Evolutionary conservation across 2,329 filamentous ascomycete genomes (phyloP).

Genomic region (Teratosphaeriaceae sp.): DNA sequence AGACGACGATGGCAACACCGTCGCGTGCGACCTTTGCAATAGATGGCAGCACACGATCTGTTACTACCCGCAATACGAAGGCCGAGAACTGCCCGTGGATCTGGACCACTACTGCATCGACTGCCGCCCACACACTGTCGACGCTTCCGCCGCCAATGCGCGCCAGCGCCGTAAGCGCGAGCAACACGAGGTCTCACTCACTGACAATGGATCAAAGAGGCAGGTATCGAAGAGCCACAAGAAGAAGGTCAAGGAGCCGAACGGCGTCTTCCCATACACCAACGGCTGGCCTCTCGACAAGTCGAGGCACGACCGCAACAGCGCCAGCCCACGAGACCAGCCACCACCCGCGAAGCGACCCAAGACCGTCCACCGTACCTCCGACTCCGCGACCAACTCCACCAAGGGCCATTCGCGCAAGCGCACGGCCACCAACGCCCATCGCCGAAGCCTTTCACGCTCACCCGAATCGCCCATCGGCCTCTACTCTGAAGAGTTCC

Average conservation of each 20-base stretch:
- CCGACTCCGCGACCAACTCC: conserved; percentile 61
- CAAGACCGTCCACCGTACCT: conserved; percentile 75
- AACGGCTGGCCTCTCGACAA: conserved; percentile 59
- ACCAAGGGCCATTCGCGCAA: conserved; percentile 55
- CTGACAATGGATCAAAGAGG: conserved; percentile 53
- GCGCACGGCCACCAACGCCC: conserved; percentile 52
- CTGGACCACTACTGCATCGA: conserved; percentile 77
- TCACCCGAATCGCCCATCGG: conserved; percentile 45
- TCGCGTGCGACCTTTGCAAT: conserved; percentile 91
- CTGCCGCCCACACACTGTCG: conserved; percentile 71
- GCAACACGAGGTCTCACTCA: conserved; percentile 51
- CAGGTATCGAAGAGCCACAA: conserved; percentile 75
- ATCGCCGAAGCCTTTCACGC: conserved; percentile 68
- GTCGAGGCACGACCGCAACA: conserved; percentile 51
- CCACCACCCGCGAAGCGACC: conserved; percentile 67
- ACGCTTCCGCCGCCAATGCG: conserved; percentile 64
- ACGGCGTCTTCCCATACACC: conserved; percentile 47
- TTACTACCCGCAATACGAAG: conserved; percentile 74
- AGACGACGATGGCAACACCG: conserved; percentile 96
- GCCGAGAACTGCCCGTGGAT: conserved; percentile 50
- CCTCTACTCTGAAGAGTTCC: conserved; percentile 53
- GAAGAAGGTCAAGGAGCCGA: conserved; percentile 71
- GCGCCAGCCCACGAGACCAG: conserved; percentile 44
- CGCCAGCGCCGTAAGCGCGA: conserved; percentile 24
- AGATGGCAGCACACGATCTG: conserved; percentile 98